These are phyloP conservation scores for Mitragyna speciosa DNA, from an alignment of 257 asterid species.

Conservation along the genomic window DNA sequence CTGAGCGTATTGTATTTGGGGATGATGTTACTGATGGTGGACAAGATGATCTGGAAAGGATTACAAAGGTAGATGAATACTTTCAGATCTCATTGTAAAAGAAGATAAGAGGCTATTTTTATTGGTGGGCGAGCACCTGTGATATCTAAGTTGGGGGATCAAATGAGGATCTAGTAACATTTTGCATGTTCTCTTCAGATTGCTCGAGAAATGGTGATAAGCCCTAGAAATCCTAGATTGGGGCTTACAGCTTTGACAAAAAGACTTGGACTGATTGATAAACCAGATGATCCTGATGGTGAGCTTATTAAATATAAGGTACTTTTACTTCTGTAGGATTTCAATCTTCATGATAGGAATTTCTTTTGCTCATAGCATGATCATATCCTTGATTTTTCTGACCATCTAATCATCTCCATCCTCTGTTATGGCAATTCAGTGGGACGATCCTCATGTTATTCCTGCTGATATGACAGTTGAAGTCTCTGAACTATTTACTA, in stretches of 20 bases:
- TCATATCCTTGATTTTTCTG: slow-evolving; percentile 18
- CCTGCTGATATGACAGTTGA: slow-evolving; percentile 87
- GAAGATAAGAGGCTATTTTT: not conserved
- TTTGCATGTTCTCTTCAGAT: slow-evolving; percentile 44
- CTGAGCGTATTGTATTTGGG: slow-evolving; percentile 89
- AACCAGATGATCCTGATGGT: slow-evolving; percentile 83
- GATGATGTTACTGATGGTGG: slow-evolving; percentile 97
- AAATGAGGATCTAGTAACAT: slow-evolving; percentile 7
- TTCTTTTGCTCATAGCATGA: not conserved
- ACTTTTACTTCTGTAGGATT: not conserved
- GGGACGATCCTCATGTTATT: slow-evolving; percentile 93
- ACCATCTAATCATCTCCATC: slow-evolving; percentile 21
- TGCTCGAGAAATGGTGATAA: slow-evolving; percentile 98
- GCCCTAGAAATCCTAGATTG: slow-evolving; percentile 81
- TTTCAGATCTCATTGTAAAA: not conserved
- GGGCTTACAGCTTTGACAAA: slow-evolving; percentile 92
- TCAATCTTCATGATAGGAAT: slow-evolving; percentile 15
- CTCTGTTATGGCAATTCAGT: slow-evolving; percentile 45
- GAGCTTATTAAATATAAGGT: slow-evolving; percentile 86
- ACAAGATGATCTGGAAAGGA: slow-evolving; percentile 84
- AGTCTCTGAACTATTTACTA: slow-evolving; percentile 88
- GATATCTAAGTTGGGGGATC: not conserved
- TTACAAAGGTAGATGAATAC: slow-evolving; percentile 66
- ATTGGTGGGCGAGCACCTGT: not conserved
- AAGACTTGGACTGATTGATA: slow-evolving; percentile 66